Evolutionary conservation across 208 protist genomes (phyloP).

Genomic region (Trichomonas gallinae): DNA sequence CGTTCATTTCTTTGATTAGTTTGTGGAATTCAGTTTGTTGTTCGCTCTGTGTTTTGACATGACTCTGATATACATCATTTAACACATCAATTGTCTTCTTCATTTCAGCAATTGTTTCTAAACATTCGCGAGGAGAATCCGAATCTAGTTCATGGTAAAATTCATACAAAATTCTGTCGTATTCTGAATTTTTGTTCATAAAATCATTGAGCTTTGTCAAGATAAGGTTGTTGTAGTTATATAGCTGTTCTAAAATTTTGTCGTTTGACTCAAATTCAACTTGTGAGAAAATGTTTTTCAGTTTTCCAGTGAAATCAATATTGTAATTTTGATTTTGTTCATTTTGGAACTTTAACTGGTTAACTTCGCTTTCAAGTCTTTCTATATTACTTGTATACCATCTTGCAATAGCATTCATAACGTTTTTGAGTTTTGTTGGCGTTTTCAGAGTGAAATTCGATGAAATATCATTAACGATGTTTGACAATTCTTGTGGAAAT

Average conservation of each 20-base stretch:
- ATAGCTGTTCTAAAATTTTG: neutral
- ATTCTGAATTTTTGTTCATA: neutral
- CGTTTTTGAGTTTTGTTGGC: neutral
- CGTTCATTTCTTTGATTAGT: neutral
- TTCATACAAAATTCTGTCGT: neutral
- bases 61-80: neutral
- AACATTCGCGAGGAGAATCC: neutral
- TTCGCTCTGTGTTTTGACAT: neutral
- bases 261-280: neutral
- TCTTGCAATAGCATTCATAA: neutral
- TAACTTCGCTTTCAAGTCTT: neutral
- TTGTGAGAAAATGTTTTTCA: neutral
- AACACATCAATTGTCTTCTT: neutral
- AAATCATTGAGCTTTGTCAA: neutral
- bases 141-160: neutral
- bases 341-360: neutral
- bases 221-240: no score
- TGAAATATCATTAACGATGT: neutral
- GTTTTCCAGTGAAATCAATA: neutral
- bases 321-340: neutral
- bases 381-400: neutral
- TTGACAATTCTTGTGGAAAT: neutral
- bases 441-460: neutral
- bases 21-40: neutral
- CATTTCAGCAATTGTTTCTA: neutral